Percentiles rank a stretch among this genome's conserved stretches.
Conservation (phyloP, 768 basidiomycete genomes). For the Harrya chromipes region DNA sequence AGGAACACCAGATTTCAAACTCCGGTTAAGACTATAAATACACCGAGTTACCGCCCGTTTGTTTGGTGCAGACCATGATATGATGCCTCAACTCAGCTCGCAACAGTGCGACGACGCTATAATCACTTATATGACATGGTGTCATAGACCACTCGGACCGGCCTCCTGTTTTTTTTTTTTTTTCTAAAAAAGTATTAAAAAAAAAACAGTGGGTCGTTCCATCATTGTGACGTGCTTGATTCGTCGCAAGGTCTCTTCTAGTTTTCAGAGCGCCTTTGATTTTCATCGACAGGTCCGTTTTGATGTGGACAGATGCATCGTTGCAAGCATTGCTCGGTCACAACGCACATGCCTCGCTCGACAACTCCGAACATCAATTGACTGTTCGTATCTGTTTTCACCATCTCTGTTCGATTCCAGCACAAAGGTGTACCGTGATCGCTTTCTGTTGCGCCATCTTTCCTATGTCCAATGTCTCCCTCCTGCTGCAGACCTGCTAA, state of each 20-base stretch:
- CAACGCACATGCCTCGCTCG: slow-evolving; percentile 17
- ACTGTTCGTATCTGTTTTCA: slow-evolving; percentile 64
- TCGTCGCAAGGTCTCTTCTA: slow-evolving; percentile 43
- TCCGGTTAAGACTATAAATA: too few species aligned
- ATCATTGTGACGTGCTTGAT: slow-evolving; percentile 41
- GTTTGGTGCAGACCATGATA: too few species aligned
- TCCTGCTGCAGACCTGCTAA: slow-evolving; percentile 48
- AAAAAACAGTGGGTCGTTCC: slow-evolving; percentile 49
- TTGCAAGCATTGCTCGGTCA: slow-evolving; percentile 39
- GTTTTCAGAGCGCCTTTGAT: slow-evolving; percentile 10
- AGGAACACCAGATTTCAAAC: too few species aligned
- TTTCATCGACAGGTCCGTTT: slow-evolving; percentile 30
- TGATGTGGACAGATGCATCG: slow-evolving; percentile 52
- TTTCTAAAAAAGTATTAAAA: too few species aligned
- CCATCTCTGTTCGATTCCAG: slow-evolving; percentile 51
- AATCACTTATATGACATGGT: too few species aligned
- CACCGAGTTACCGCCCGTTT: too few species aligned
- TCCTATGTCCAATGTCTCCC: slow-evolving; percentile 75
- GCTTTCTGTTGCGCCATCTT: slow-evolving; percentile 35
- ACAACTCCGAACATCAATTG: slow-evolving; percentile 62
- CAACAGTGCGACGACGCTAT: too few species aligned
- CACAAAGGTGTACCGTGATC: slow-evolving; percentile 31
- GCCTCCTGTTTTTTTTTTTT: too few species aligned
- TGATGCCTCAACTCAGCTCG: too few species aligned
- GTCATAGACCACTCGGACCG: too few species aligned